These are phyloP conservation scores for Ganoderma multipileum DNA, from an alignment of 1,284 basidiomycete genomes.

Conservation along the genomic window DNA sequence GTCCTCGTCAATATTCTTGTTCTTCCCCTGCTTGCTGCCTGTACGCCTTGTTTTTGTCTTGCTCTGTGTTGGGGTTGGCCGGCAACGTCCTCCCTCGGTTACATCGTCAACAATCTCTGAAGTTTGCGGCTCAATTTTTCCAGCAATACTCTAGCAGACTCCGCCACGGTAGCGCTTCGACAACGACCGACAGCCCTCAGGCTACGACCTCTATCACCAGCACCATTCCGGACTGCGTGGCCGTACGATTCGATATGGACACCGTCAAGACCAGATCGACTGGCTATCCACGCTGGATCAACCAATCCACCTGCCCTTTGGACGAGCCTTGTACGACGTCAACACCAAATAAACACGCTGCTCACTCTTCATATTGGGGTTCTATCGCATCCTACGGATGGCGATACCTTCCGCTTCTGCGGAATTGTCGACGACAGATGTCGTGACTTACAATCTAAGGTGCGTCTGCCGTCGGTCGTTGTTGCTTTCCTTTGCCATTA, in stretches of 20 bases:
- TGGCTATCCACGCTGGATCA: background rate
- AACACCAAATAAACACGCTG: background rate
- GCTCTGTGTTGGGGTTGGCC: background rate
- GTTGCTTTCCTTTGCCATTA: background rate
- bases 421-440: conserved; percentile 1
- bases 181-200: background rate
- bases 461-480: background rate
- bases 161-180: background rate
- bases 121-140: background rate
- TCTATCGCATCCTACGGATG: background rate
- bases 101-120: background rate
- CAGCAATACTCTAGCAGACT: background rate
- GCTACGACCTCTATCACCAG: background rate
- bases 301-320: conserved; percentile 1
- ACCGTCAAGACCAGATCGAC: background rate
- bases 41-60: background rate
- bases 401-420: background rate
- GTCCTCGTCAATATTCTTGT: background rate
- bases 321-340: background rate
- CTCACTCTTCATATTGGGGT: background rate
- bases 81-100: background rate
- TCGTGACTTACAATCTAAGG: background rate
- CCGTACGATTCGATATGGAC: background rate
- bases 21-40: background rate
- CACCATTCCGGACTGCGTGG: background rate